A percentile compares a stretch with the other conserved stretches of the same genome.
These are phyloP conservation scores for Penicillium sumatraense DNA, from an alignment of 2,329 filamentous ascomycete genomes.

Conservation along the genomic window DNA sequence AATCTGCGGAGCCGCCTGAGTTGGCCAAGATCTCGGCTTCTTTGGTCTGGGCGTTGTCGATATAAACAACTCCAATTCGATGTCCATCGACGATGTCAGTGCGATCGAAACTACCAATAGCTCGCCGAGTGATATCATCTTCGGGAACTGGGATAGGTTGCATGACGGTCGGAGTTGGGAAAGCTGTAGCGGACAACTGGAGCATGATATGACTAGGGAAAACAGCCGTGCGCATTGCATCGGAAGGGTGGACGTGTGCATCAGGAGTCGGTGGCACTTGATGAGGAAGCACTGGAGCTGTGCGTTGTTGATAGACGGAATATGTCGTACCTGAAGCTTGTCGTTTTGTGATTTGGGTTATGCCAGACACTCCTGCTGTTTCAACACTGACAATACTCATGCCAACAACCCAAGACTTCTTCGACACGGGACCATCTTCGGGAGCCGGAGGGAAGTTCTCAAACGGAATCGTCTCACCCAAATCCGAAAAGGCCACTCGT, in stretches of 20 bases:
- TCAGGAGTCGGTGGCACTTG: conserved; percentile 47
- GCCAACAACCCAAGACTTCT: conserved; percentile 57
- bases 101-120: conserved; percentile 80
- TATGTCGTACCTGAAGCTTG: conserved; percentile 57
- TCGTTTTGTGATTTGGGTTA: conserved; percentile 56
- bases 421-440: conserved; percentile 46
- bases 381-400: conserved; percentile 58
- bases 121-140: conserved; percentile 71
- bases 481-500: conserved; percentile 80
- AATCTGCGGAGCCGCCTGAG: conserved; percentile 82
- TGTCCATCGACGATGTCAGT: conserved; percentile 91
- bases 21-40: conserved; percentile 89
- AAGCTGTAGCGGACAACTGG: conserved; percentile 49
- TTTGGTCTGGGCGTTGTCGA: conserved; percentile 80
- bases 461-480: conserved; percentile 66
- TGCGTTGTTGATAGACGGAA: conserved; percentile 53
- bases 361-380: conserved; percentile 51
- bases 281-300: conserved; percentile 50
- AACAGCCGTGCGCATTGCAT: conserved; percentile 45
- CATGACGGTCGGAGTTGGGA: conserved; percentile 52
- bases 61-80: conserved; percentile 93
- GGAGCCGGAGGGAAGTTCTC: conserved; percentile 47
- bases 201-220: conserved; percentile 53
- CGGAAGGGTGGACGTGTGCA: conserved; percentile 41
- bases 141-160: conserved; percentile 79